Percentiles rank a stretch among this genome's conserved stretches.
These are phyloP conservation scores for Glebionis coronaria DNA, from an alignment of 129 eudicot genomes.

Conservation along the genomic window DNA sequence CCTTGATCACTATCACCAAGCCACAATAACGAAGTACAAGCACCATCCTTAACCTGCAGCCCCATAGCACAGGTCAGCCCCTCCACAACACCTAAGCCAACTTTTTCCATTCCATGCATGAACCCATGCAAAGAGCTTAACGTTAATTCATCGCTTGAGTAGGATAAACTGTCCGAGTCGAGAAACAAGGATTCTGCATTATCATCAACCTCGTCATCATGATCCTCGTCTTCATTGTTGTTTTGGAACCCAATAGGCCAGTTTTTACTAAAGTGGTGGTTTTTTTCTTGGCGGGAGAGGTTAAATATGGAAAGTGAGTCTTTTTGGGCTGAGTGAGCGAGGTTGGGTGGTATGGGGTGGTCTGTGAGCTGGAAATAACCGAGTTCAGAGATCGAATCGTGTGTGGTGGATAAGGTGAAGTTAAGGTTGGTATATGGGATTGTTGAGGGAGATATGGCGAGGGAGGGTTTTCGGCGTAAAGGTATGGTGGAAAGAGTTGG, in stretches of 20 bases:
- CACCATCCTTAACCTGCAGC: conserved; percentile 37
- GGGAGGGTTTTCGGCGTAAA: conserved; percentile 32
- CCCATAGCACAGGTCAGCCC: conserved; percentile 49
- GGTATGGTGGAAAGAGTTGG: conserved; percentile 30
- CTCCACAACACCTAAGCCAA: conserved; percentile 57
- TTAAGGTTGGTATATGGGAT: conserved; percentile 29
- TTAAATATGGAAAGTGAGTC: conserved; percentile 49
- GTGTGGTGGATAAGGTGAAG: conserved; percentile 26
- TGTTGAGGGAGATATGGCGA: conserved; percentile 26
- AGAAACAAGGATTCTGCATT: conserved; percentile 50
- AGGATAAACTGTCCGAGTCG: conserved; percentile 37
- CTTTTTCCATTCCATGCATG: conserved; percentile 52
- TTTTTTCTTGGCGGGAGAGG: conserved; percentile 44
- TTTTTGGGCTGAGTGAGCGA: conserved; percentile 62
- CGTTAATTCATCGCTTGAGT: conserved; percentile 31
- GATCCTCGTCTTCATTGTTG: conserved; percentile 32
- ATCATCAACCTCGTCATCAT: not conserved
- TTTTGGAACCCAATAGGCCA: conserved; percentile 73
- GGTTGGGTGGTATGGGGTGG: conserved; percentile 49
- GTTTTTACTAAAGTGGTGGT: conserved; percentile 39
- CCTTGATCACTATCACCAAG: conserved; percentile 25
- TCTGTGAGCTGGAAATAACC: conserved; percentile 68
- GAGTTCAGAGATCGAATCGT: conserved; percentile 44
- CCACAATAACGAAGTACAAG: conserved; percentile 57
- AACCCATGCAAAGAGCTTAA: conserved; percentile 50